Conservation (phyloP, 805 yeast genomes). For the Ogataea pini region DNA sequence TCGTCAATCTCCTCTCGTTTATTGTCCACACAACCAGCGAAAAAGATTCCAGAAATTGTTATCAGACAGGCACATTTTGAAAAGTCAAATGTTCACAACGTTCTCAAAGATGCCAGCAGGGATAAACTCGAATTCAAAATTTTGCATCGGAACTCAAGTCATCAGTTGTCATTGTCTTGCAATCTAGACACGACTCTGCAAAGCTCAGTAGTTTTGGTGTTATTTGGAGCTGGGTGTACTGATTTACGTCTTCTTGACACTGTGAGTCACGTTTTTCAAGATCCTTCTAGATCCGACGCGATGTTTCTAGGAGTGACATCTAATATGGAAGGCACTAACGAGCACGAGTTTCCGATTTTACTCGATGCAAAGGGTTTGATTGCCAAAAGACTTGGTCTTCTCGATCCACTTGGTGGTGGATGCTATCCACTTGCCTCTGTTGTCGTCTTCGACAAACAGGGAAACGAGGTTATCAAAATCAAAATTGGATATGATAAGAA, state of each 20-base stretch:
- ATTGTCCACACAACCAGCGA: conserved; percentile 2
- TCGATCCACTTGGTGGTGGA: conserved; percentile 41
- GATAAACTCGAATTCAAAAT: conserved; percentile 6
- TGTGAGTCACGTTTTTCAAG: conserved; percentile 4
- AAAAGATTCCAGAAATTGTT: conserved; percentile 17
- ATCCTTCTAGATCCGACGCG: conserved; percentile 1
- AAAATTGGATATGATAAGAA: conserved; percentile 31
- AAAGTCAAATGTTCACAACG: conserved; percentile 17
- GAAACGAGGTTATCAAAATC: conserved; percentile 26
- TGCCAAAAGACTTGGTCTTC: conserved; percentile 24
- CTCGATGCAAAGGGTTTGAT: conserved; percentile 31
- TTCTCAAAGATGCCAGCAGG: conserved; percentile 10
- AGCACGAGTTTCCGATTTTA: conserved; percentile 29
- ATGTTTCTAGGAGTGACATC: conserved; percentile 30
- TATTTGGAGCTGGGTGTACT: conserved; percentile 20
- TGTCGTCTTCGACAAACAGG: conserved; percentile 26
- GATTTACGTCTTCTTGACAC: conserved; percentile 19
- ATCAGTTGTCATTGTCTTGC: conserved; percentile 1
- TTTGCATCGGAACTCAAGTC: conserved; percentile 5
- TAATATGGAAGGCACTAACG: conserved; percentile 13
- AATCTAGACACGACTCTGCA: conserved; percentile 6
- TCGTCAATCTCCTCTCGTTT: conserved; percentile 8
- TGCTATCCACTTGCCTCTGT: conserved; percentile 34
- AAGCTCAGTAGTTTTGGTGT: conserved; percentile 16
- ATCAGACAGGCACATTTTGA: conserved; percentile 24